These are phyloP conservation scores for Senecio squalidus DNA, from an alignment of 140 eudicot species.

Conservation along the genomic window DNA sequence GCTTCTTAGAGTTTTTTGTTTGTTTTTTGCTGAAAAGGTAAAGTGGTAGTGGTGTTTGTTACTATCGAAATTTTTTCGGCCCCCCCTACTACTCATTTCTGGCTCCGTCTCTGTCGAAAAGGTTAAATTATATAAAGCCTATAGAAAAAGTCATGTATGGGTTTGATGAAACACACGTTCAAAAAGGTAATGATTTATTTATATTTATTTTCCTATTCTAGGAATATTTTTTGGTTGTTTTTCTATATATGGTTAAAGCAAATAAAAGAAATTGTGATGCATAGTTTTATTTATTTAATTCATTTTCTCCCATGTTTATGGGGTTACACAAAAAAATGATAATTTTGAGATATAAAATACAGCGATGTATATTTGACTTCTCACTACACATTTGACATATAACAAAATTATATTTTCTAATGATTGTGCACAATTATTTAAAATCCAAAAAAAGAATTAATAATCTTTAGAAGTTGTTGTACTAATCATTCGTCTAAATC, in stretches of 20 bases:
- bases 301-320: conserved; percentile 15
- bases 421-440: conserved; percentile 14
- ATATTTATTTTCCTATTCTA: no score
- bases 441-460: not conserved
- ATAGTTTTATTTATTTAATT: not conserved
- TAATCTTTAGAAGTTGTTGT: conserved; percentile 13
- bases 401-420: conserved; percentile 8
- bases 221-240: no score
- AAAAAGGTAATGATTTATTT: not conserved
- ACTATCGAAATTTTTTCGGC: no score
- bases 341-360: conserved; percentile 3
- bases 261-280: no score
- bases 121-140: not conserved
- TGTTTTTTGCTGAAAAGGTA: no score
- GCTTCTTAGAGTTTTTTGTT: no score
- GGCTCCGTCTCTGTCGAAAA: no score
- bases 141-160: not conserved
- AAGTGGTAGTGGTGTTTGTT: no score
- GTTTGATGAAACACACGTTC: conserved; percentile 1
- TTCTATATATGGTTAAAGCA: no score
- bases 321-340: not conserved
- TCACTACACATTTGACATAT: conserved; percentile 11
- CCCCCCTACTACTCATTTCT: no score
- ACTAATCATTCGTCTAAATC: conserved; percentile 13
- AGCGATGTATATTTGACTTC: conserved; percentile 20